Evolutionary conservation across 441 rosid species (phyloP).

Genomic region (Monsonia emarginata): DNA sequence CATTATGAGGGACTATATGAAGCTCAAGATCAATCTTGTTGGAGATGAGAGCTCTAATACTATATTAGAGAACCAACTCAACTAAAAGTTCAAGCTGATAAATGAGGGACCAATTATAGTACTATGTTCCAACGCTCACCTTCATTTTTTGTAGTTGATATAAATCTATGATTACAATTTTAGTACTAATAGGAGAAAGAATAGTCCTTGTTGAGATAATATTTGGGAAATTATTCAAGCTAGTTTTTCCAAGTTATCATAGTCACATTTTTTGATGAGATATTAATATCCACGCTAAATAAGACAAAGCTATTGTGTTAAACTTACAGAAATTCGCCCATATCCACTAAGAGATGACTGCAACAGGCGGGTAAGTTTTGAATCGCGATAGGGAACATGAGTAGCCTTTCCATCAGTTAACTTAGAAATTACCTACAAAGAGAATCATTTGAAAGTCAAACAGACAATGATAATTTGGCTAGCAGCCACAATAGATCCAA

Average conservation of each 20-base stretch:
- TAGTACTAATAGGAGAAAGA: background rate
- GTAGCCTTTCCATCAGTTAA: slow-evolving; percentile 95
- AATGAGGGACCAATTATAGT: too few relatives aligned
- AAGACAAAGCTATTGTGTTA: slow-evolving; percentile 8
- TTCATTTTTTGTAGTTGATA: background rate
- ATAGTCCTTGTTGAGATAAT: background rate
- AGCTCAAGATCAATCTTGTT: too few relatives aligned
- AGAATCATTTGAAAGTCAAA: slow-evolving; percentile 8
- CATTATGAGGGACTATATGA: too few relatives aligned
- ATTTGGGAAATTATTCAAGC: too few relatives aligned
- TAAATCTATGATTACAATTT: background rate
- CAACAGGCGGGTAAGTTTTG: slow-evolving; percentile 95
- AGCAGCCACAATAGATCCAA: slow-evolving; percentile 2
- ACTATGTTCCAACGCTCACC: too few relatives aligned
- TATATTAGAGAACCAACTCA: too few relatives aligned
- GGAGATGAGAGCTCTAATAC: too few relatives aligned
- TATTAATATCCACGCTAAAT: background rate
- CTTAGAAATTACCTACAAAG: slow-evolving; percentile 83
- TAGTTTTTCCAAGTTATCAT: background rate
- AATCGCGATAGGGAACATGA: slow-evolving; percentile 97
- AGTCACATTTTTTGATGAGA: background rate
- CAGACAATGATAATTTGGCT: slow-evolving; percentile 9
- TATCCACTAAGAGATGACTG: slow-evolving; percentile 95
- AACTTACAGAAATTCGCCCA: slow-evolving; percentile 95
- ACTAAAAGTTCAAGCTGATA: too few relatives aligned